These are phyloP conservation scores for Vitis hybrid DNA, from an alignment of 177 flowering plant genomes.

Conservation along the genomic window DNA sequence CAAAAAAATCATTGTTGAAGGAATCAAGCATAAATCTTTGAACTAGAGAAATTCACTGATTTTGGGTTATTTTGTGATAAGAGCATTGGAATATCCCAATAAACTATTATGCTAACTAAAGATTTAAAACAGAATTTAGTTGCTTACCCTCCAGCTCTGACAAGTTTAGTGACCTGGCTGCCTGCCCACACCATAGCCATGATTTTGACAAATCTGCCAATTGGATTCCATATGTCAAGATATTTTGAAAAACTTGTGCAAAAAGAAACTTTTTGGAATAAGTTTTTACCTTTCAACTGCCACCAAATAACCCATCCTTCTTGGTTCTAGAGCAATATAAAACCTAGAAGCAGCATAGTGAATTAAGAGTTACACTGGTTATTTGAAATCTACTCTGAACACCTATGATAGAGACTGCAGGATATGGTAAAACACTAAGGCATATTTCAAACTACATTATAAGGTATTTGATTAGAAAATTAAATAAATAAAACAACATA, in stretches of 20 bases:
- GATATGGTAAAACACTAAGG: too few species aligned
- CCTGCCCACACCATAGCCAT: conserved; percentile 98
- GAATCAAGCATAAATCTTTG: too few species aligned
- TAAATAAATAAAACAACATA: too few species aligned
- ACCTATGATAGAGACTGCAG: neutral
- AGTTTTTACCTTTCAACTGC: conserved; percentile 59
- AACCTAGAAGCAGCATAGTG: conserved; percentile 42
- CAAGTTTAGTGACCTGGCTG: conserved; percentile 90
- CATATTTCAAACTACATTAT: too few species aligned
- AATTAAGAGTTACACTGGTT: neutral
- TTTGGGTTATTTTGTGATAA: too few species aligned
- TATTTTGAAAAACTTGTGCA: neutral
- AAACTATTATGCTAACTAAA: too few species aligned
- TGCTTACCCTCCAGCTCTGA: conserved; percentile 74
- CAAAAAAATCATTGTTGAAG: too few species aligned
- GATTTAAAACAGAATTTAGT: conserved; percentile 5
- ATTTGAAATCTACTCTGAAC: neutral
- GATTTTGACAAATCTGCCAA: conserved; percentile 75
- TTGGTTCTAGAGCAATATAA: conserved; percentile 74
- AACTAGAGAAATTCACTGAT: too few species aligned
- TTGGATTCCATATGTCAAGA: neutral
- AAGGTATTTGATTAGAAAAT: too few species aligned
- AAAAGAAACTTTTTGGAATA: neutral
- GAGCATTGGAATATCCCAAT: too few species aligned
- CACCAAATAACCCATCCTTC: conserved; percentile 67